Evolutionary conservation across 495 filamentous ascomycete genomes (phyloP).

Genomic region (Annulohypoxylon moriforme): DNA sequence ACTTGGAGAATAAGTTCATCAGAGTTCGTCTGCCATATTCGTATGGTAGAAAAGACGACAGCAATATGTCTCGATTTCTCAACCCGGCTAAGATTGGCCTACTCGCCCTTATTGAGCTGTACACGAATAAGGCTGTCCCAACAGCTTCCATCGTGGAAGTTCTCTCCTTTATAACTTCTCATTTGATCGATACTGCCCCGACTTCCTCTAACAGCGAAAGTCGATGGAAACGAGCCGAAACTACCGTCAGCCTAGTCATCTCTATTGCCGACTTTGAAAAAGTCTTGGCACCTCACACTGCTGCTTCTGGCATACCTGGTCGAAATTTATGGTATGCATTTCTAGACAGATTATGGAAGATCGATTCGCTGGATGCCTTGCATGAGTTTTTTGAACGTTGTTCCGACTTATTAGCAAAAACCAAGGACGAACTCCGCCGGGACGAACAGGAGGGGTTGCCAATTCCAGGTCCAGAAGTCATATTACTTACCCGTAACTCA

Average conservation of each 20-base stretch:
- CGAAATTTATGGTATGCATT: constrained; percentile 86
- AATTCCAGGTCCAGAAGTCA: constrained; percentile 53
- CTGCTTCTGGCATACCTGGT: constrained; percentile 77
- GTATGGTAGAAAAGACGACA: background rate
- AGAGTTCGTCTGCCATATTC: background rate
- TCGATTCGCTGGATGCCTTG: constrained; percentile 82
- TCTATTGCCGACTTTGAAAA: constrained; percentile 75
- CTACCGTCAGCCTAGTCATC: constrained; percentile 63
- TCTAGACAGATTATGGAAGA: constrained; percentile 83
- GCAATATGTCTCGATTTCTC: constrained; percentile 78
- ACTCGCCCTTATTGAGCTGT: constrained; percentile 81
- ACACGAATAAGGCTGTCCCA: constrained; percentile 79
- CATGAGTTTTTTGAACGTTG: constrained; percentile 75
- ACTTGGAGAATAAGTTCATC: background rate
- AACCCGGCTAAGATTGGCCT: constrained; percentile 88
- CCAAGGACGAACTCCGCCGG: constrained; percentile 64
- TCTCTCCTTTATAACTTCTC: constrained; percentile 83
- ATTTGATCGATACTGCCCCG: constrained; percentile 65
- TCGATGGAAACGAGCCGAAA: constrained; percentile 55
- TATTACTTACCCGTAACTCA: constrained; percentile 71
- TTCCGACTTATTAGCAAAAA: constrained; percentile 68
- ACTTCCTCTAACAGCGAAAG: constrained; percentile 36
- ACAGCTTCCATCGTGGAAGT: constrained; percentile 81
- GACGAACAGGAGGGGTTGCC: constrained; percentile 56
- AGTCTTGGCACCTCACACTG: constrained; percentile 65